Evolutionary conservation across 805 yeast species (phyloP).

Genomic region (Candida chauliodis): DNA sequence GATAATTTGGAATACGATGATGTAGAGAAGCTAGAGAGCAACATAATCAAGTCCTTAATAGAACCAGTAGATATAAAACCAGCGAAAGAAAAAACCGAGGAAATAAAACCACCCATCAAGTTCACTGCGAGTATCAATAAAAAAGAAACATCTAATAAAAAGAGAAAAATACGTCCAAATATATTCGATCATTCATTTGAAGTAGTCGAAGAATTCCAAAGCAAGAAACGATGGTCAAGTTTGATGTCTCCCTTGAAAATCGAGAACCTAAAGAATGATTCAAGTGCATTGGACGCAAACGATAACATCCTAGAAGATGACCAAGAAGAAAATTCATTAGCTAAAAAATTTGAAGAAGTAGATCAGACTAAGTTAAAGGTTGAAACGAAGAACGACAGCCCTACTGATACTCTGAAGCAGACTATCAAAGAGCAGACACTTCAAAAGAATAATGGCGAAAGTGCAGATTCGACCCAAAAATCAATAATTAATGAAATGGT

Average conservation of each 20-base stretch:
- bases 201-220: constrained; percentile 1
- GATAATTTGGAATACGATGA: constrained; percentile 12
- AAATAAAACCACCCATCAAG: constrained; percentile 3
- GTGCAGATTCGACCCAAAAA: too few relatives aligned
- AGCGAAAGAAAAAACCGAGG: background rate
- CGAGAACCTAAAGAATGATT: too few relatives aligned
- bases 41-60: constrained; percentile 3
- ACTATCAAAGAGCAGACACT: too few relatives aligned
- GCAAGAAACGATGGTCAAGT: background rate
- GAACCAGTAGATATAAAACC: constrained; percentile 3
- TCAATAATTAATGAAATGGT: too few relatives aligned
- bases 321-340: too few relatives aligned
- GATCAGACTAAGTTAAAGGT: too few relatives aligned
- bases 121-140: constrained; percentile 5
- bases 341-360: too few relatives aligned
- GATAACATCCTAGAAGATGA: too few relatives aligned
- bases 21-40: constrained; percentile 9
- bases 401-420: too few relatives aligned
- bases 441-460: background rate
- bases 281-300: too few relatives aligned
- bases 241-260: background rate
- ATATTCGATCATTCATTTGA: constrained; percentile 14
- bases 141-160: constrained; percentile 4
- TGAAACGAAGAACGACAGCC: too few relatives aligned
- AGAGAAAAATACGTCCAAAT: constrained; percentile 5